A percentile compares a stretch with the other conserved stretches of the same genome.
These are phyloP conservation scores for Panaeolus papilionaceus DNA, from an alignment of 768 basidiomycete species.

Conservation along the genomic window DNA sequence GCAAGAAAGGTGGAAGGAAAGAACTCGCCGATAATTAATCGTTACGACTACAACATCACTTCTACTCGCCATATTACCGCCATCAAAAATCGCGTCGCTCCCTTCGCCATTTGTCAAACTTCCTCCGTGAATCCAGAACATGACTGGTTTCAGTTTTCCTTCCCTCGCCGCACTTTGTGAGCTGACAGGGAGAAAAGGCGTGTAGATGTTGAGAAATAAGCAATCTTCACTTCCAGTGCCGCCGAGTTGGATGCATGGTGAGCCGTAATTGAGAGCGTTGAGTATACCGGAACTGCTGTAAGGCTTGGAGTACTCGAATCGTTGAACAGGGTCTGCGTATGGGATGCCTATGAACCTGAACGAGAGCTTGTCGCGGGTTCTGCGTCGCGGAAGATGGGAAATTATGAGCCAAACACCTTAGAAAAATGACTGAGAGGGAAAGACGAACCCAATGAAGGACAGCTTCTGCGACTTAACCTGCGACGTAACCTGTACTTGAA, in stretches of 20 bases:
- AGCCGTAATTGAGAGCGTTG: slow-evolving; percentile 38
- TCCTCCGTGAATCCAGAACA: slow-evolving; percentile 60
- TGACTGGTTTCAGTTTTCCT: slow-evolving; percentile 43
- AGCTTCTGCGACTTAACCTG: slow-evolving; percentile 30
- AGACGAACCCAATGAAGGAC: background rate
- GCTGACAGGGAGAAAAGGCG: slow-evolving; percentile 39
- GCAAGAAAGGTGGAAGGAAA: background rate
- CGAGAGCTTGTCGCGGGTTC: slow-evolving; percentile 51
- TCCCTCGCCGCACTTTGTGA: slow-evolving; percentile 12
- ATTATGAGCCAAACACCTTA: too few species aligned
- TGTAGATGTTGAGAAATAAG: slow-evolving; percentile 54
- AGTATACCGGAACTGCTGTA: slow-evolving; percentile 34
- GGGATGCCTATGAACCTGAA: slow-evolving; percentile 61
- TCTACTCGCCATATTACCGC: slow-evolving; percentile 50
- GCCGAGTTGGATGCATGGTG: slow-evolving; percentile 40
- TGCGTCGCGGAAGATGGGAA: slow-evolving; percentile 21
- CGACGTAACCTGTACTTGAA: slow-evolving; percentile 34
- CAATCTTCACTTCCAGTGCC: slow-evolving; percentile 45
- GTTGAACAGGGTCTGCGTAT: slow-evolving; percentile 48
- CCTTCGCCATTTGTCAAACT: slow-evolving; percentile 49
- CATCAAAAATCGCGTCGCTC: slow-evolving; percentile 47
- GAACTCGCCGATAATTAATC: slow-evolving; percentile 47
- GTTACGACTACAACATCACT: slow-evolving; percentile 46
- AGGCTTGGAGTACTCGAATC: slow-evolving; percentile 48
- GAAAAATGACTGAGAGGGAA: background rate